phyloP scores from a whole-genome alignment of 2,329 filamentous ascomycete species.

The Aureobasidium namibiae region DNA sequence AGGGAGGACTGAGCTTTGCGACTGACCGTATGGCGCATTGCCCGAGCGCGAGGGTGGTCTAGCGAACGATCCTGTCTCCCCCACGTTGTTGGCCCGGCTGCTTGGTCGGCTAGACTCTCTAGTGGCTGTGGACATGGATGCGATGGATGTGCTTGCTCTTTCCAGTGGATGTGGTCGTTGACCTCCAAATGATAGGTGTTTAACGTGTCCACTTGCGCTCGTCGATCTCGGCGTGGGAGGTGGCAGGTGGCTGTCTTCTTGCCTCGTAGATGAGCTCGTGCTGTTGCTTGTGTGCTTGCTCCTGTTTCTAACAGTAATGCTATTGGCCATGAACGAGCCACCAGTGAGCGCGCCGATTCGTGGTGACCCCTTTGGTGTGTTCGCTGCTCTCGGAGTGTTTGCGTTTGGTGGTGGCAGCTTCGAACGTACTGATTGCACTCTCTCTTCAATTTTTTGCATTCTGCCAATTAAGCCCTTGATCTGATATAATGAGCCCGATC shows the following conservation, averaged over 20 bases:
- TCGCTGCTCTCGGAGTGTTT: slow-evolving; percentile 75
- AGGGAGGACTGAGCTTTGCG: slow-evolving; percentile 19
- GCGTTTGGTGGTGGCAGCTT: slow-evolving; percentile 75
- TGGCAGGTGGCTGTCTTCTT: slow-evolving; percentile 16
- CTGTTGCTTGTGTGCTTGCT: slow-evolving; percentile 56
- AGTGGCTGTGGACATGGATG: neutral
- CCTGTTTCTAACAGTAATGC: slow-evolving; percentile 56
- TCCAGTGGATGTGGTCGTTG: slow-evolving; percentile 21
- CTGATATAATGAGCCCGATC: slow-evolving; percentile 73
- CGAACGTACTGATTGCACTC: slow-evolving; percentile 83
- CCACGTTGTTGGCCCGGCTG: slow-evolving; percentile 60
- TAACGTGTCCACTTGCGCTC: slow-evolving; percentile 26
- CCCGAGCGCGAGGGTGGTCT: neutral
- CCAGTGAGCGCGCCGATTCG: slow-evolving; percentile 36
- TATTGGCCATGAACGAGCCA: slow-evolving; percentile 43
- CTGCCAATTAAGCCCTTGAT: slow-evolving; percentile 91
- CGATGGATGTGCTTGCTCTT: slow-evolving; percentile 20
- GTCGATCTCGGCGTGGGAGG: slow-evolving; percentile 17
- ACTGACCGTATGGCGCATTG: slow-evolving; percentile 24
- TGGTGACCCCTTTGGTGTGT: slow-evolving; percentile 32
- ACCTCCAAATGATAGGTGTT: slow-evolving; percentile 44
- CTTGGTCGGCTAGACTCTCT: slow-evolving; percentile 52
- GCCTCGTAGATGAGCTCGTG: slow-evolving; percentile 31
- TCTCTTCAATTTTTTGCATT: slow-evolving; percentile 91
- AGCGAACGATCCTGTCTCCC: slow-evolving; percentile 29